These are phyloP conservation scores for Microbotryum intermedium DNA, from an alignment of 1,284 basidiomycete species.

Conservation along the genomic window DNA sequence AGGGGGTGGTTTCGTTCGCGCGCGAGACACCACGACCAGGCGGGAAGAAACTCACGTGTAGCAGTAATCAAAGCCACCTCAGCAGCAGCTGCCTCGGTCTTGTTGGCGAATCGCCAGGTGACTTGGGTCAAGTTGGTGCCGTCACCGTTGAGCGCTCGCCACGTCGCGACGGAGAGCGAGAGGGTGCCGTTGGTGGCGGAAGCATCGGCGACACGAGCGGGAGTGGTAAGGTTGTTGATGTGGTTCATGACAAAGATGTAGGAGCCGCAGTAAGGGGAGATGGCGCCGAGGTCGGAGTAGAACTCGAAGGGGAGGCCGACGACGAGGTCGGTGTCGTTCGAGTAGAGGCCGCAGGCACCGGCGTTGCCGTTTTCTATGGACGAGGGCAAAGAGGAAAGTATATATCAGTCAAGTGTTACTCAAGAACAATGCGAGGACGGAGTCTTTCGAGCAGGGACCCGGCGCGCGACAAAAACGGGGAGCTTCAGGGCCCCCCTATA, in stretches of 20 bases:
- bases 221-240: conserved; percentile 15
- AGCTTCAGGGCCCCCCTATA: too few species aligned
- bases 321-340: conserved; percentile 17
- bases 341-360: conserved; percentile 24
- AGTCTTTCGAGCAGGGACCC: too few species aligned
- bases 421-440: too few species aligned
- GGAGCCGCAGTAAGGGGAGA: conserved; percentile 25
- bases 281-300: conserved; percentile 17
- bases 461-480: too few species aligned
- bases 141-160: conserved; percentile 22
- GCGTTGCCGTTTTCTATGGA: conserved; percentile 18
- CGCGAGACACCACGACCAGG: neutral
- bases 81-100: conserved; percentile 21
- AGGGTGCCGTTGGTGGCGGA: conserved; percentile 18
- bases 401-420: too few species aligned
- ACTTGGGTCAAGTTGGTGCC: conserved; percentile 17
- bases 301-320: conserved; percentile 28
- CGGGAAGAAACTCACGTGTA: neutral
- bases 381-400: too few species aligned
- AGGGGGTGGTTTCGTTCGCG: conserved; percentile 4
- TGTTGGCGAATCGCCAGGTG: conserved; percentile 28
- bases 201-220: conserved; percentile 25
- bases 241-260: conserved; percentile 22
- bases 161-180: conserved; percentile 22
- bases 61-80: conserved; percentile 2